Evolutionary conservation across 768 basidiomycete genomes (phyloP).

Genomic region (Tulasnella sp.): DNA sequence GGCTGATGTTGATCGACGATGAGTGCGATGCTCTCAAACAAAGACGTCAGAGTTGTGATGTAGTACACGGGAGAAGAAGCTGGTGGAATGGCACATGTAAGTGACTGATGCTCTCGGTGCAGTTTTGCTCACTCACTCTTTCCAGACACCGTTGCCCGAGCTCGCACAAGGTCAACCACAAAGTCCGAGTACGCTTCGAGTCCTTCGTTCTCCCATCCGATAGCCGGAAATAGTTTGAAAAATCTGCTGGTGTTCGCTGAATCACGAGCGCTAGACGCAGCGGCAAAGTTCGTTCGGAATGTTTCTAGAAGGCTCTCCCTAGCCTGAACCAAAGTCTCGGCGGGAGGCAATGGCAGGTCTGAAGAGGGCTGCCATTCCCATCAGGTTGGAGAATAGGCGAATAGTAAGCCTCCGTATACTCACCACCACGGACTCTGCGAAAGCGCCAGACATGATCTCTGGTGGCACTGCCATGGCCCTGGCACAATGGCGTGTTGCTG

Average conservation of each 20-base stretch:
- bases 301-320: conserved; percentile 63
- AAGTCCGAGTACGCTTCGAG: conserved; percentile 87
- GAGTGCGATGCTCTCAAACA: conserved; percentile 91
- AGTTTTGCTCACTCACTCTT: conserved; percentile 50
- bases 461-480: conserved; percentile 77
- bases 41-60: conserved; percentile 74
- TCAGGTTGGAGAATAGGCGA: background rate
- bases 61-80: conserved; percentile 91
- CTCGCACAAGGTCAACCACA: conserved; percentile 79
- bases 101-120: conserved; percentile 11
- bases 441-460: conserved; percentile 68
- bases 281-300: conserved; percentile 70
- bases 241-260: conserved; percentile 81
- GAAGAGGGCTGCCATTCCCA: conserved; percentile 61
- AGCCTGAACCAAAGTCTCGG: conserved; percentile 65
- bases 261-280: conserved; percentile 71
- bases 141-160: conserved; percentile 61
- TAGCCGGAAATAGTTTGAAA: conserved; percentile 93
- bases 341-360: conserved; percentile 75
- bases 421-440: conserved; percentile 82
- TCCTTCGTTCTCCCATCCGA: conserved; percentile 88
- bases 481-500: conserved; percentile 81
- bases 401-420: conserved; percentile 23
- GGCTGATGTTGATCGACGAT: conserved; percentile 97
- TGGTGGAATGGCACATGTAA: conserved; percentile 26